These are phyloP conservation scores for Solanum chiquidenum DNA, from an alignment of 257 asterid species.

Conservation along the genomic window DNA sequence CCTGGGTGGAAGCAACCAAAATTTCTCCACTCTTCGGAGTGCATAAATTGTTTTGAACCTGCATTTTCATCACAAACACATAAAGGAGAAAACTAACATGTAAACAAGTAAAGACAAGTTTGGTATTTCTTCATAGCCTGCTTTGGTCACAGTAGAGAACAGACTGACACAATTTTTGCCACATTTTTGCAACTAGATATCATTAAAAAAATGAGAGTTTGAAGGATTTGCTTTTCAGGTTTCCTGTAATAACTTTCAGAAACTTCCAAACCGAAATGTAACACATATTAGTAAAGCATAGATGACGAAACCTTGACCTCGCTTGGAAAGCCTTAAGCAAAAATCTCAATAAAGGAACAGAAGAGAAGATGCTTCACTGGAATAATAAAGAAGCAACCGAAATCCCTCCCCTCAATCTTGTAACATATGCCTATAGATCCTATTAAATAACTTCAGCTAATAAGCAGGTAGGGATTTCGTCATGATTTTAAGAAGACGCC, in stretches of 20 bases:
- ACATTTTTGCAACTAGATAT: background rate
- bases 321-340: background rate
- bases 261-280: background rate
- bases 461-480: background rate
- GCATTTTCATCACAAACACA: slow-evolving; percentile 23
- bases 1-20: slow-evolving; percentile 98
- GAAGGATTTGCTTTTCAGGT: background rate
- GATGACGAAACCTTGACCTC: background rate
- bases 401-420: background rate
- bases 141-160: background rate
- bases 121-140: background rate
- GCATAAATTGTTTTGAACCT: slow-evolving; percentile 98
- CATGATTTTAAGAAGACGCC: background rate
- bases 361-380: background rate
- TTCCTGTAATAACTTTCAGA: background rate
- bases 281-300: background rate
- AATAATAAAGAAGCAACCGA: background rate
- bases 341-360: background rate
- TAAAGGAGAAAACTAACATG: background rate
- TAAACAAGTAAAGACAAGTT: background rate
- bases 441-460: background rate
- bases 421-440: background rate
- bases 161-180: background rate
- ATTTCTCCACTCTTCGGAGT: slow-evolving; percentile 98
- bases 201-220: background rate